phyloP scores from a whole-genome alignment of 2,329 filamentous ascomycete species.

The Lachnellula suecica region DNA sequence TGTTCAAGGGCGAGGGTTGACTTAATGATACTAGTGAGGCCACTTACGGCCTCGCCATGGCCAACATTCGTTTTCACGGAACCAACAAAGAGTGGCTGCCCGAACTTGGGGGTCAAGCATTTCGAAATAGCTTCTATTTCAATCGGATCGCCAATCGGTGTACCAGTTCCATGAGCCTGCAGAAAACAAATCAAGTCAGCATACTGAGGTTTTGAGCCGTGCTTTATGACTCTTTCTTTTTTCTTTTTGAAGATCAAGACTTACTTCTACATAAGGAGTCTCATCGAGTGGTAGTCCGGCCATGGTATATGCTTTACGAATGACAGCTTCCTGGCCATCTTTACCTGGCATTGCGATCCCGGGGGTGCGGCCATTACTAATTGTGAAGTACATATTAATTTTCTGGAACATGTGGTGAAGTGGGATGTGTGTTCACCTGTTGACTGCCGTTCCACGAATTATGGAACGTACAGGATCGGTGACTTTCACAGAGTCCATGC shows the following conservation, averaged over 20 bases:
- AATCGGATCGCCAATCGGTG: constrained; percentile 16
- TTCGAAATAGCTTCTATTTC: constrained; percentile 13
- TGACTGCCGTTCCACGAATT: constrained; percentile 53
- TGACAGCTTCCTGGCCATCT: constrained; percentile 36
- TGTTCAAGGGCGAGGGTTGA: constrained; percentile 25
- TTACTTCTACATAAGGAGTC: constrained; percentile 12
- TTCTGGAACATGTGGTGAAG: not conserved
- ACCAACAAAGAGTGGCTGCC: constrained; percentile 9
- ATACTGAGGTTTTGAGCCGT: no score
- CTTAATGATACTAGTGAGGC: constrained; percentile 29
- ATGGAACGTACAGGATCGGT: constrained; percentile 58
- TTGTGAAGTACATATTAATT: not conserved
- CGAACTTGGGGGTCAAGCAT: constrained; percentile 1
- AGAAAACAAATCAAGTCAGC: not conserved
- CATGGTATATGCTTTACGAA: constrained; percentile 14
- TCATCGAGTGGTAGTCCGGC: constrained; percentile 4
- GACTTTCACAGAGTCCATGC: constrained; percentile 55
- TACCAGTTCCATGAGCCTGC: constrained; percentile 19
- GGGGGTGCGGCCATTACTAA: constrained; percentile 52
- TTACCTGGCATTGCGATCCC: constrained; percentile 55
- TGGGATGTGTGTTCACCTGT: constrained; percentile 26
- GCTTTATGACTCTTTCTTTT: no score
- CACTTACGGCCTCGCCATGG: constrained; percentile 25
- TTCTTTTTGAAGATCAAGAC: no score
- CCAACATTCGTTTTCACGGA: constrained; percentile 30